These are phyloP conservation scores for Colletotrichum cereale DNA, from an alignment of 2,329 filamentous ascomycete genomes.

Conservation along the genomic window DNA sequence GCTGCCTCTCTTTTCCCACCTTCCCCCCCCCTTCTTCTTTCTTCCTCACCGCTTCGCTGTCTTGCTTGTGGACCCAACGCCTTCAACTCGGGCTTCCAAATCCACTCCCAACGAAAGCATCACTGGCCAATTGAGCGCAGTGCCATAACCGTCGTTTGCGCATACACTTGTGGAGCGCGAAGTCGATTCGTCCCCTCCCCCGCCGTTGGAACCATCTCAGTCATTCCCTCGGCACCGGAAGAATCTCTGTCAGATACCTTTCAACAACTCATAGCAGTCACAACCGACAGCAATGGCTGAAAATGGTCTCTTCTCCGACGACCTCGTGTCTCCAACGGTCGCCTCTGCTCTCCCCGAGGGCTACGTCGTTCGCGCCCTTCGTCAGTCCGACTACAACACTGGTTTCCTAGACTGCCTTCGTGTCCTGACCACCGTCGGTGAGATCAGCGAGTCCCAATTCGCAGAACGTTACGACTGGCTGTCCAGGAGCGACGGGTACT, in stretches of 20 bases:
- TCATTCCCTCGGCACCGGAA: neutral
- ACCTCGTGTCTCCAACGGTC: constrained; percentile 84
- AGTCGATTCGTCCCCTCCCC: neutral
- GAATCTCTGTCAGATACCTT: neutral
- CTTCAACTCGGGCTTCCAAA: neutral
- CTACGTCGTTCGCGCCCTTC: constrained; percentile 86
- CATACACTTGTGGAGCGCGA: neutral
- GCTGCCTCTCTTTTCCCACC: neutral
- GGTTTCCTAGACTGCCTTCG: constrained; percentile 93
- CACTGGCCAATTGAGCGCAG: constrained; percentile 7
- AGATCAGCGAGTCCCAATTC: constrained; percentile 82
- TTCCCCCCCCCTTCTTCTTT: neutral
- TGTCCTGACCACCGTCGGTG: constrained; percentile 92
- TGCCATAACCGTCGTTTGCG: neutral
- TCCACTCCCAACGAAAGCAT: constrained; percentile 34
- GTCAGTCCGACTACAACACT: constrained; percentile 79
- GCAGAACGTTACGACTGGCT: constrained; percentile 87
- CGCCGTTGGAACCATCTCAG: neutral
- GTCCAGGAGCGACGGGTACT: constrained; percentile 81
- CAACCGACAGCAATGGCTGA: constrained; percentile 43
- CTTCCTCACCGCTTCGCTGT: constrained; percentile 31
- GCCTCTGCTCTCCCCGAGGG: constrained; percentile 79
- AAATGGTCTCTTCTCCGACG: constrained; percentile 79
- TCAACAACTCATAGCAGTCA: neutral
- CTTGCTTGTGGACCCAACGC: constrained; percentile 17